Percentiles rank a stretch among this genome's conserved stretches.
Evolutionary conservation across 2,329 filamentous ascomycete genomes (phyloP).

Genomic region (Myotisia sp.): DNA sequence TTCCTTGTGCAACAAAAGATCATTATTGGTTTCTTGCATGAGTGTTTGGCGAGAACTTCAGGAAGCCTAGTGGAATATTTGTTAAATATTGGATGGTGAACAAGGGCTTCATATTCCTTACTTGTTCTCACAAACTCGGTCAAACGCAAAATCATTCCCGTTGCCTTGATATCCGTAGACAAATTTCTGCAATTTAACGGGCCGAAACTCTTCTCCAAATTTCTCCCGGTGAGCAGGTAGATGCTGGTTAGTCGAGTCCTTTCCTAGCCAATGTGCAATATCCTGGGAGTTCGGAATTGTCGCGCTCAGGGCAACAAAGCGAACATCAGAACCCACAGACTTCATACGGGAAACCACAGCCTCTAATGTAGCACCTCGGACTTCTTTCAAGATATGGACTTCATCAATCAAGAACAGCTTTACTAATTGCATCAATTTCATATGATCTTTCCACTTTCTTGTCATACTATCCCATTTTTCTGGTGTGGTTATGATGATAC

Average conservation of each 20-base stretch:
- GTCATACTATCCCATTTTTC: conserved; percentile 90
- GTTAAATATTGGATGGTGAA: background rate
- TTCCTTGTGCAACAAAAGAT: conserved; percentile 69
- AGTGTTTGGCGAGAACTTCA: conserved; percentile 52
- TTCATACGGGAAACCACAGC: conserved; percentile 82
- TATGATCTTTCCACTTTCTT: conserved; percentile 71
- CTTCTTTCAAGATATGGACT: conserved; percentile 71
- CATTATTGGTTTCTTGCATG: conserved; percentile 60
- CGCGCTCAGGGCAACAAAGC: conserved; percentile 69
- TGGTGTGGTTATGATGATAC: conserved; percentile 74
- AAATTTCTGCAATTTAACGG: conserved; percentile 60
- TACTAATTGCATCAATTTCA: conserved; percentile 57
- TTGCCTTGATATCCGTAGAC: conserved; percentile 56
- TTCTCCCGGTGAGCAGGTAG: conserved; percentile 52
- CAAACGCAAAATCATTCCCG: conserved; percentile 63
- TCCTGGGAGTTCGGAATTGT: conserved; percentile 73
- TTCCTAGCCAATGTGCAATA: conserved; percentile 66
- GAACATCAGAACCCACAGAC: conserved; percentile 56
- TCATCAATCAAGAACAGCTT: conserved; percentile 76
- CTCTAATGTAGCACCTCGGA: conserved; percentile 64
- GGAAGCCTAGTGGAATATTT: conserved; percentile 40
- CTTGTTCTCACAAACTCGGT: conserved; percentile 51
- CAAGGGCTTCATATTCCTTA: conserved; percentile 17
- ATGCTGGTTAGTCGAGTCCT: conserved; percentile 43
- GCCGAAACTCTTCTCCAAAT: conserved; percentile 68